Evolutionary conservation across 441 rosid genomes (phyloP).

Genomic region (Pelargonium citronellum): DNA sequence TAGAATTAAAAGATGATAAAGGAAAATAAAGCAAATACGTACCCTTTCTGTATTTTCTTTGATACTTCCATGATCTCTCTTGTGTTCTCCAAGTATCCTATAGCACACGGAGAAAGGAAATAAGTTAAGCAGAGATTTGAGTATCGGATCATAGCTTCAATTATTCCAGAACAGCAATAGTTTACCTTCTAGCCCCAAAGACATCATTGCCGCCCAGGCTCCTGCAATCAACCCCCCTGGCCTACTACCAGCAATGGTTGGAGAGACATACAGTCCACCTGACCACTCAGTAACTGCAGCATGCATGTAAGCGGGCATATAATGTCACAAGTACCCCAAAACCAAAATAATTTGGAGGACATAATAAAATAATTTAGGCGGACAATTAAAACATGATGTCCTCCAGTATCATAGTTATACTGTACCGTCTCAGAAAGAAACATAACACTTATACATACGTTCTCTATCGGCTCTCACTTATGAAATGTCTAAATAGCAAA

Average conservation of each 20-base stretch:
- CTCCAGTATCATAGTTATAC: neutral
- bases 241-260: slow-evolving; percentile 90
- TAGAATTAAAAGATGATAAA: neutral
- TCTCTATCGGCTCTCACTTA: neutral
- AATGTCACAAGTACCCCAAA: slow-evolving; percentile 10
- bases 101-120: neutral
- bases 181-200: slow-evolving; percentile 79
- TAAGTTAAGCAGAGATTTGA: neutral
- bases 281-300: slow-evolving; percentile 90
- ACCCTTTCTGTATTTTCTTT: slow-evolving; percentile 68
- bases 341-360: neutral
- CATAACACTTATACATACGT: neutral
- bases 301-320: slow-evolving; percentile 16
- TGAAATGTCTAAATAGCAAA: neutral
- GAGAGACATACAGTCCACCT: slow-evolving; percentile 87
- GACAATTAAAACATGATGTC: neutral
- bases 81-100: slow-evolving; percentile 77
- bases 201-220: slow-evolving; percentile 96
- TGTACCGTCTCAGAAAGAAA: too few species aligned
- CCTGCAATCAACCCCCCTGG: slow-evolving; percentile 88
- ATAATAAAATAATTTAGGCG: neutral
- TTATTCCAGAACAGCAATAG: slow-evolving; percentile 10
- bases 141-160: slow-evolving; percentile 12
- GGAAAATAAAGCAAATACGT: slow-evolving; percentile 21
- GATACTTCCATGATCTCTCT: slow-evolving; percentile 73